Percentiles rank a stretch among this genome's conserved stretches.
Conservation (phyloP, 805 yeast genomes). For the Candida namnaoensis region DNA sequence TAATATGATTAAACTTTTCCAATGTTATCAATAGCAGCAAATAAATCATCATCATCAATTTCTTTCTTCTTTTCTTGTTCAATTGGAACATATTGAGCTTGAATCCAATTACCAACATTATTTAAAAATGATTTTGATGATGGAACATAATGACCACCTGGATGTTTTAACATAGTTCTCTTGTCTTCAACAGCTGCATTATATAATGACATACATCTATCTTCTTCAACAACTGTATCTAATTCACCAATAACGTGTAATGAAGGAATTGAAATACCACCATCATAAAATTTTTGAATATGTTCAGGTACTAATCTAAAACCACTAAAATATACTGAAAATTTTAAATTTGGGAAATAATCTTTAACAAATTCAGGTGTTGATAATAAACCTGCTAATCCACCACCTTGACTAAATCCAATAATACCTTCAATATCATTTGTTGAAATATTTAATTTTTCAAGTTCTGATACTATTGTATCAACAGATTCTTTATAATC, state of each 20-base stretch:
- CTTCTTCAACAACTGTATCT: slow-evolving; percentile 79
- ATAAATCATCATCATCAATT: slow-evolving; percentile 21
- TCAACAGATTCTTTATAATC: slow-evolving; percentile 18
- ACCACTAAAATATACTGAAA: slow-evolving; percentile 60
- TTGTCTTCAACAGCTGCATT: slow-evolving; percentile 33
- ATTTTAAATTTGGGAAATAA: slow-evolving; percentile 25
- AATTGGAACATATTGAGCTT: slow-evolving; percentile 1
- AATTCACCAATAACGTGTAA: slow-evolving; percentile 81
- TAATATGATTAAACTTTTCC: slow-evolving; percentile 21
- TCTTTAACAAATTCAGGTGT: slow-evolving; percentile 35
- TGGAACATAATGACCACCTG: slow-evolving; percentile 98
- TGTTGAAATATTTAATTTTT: slow-evolving; percentile 32
- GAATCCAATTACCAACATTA: slow-evolving; percentile 26
- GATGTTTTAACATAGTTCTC: slow-evolving; percentile 58
- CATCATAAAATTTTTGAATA: slow-evolving; percentile 13
- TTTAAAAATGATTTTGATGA: slow-evolving; percentile 45
- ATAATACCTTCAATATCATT: slow-evolving; percentile 72
- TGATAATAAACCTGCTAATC: slow-evolving; percentile 56
- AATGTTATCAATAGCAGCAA: slow-evolving; percentile 29
- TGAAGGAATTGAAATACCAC: slow-evolving; percentile 22
- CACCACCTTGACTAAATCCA: slow-evolving; percentile 95
- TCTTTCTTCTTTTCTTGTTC: too few relatives aligned
- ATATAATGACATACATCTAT: slow-evolving; percentile 50
- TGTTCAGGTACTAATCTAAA: slow-evolving; percentile 23
- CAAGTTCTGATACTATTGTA: slow-evolving; percentile 31